Evolutionary conservation across 1,284 basidiomycete genomes (phyloP), one percentile per base, ranked within the genome.

Genomic region (Hypsizygus ulmarius): DNA sequence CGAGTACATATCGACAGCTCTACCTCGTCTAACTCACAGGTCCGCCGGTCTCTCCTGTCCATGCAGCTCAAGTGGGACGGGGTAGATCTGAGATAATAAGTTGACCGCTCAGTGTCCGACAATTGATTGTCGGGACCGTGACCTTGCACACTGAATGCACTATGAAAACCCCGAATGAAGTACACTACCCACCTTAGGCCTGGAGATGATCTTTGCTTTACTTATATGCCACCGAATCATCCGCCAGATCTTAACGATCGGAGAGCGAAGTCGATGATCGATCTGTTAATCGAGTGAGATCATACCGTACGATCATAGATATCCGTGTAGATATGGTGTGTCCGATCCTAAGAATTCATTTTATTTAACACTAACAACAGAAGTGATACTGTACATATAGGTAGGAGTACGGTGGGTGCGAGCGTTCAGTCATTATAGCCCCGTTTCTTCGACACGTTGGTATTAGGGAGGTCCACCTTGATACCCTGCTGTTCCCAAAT

Each of bases 401-500:
- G 16, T 25, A 12, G 2, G 33, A 10, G 12, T 19, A 38, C 3
- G 29, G 15, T 14, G 36, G 15, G 15, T 8, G 19, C 35, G 15
- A 15, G 38, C 29, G n/a, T 48, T 71, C 60, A 82, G 60, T 85
- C 82, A 55, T 81, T 83, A 66, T 84, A 86, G 12, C 83, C 80
- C 39, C 73, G 72, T 50, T 73, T 63, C 51, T 72, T 72, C 5
- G 50, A 60, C 45, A 52, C 45, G 18, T 55, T 60, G 18, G 59
- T 67, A 21, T 40, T 38, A 51, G 63, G 56, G 32, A 57, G 50
- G 51, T 65, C 53, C 55, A 72, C 47, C 57, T 70, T 68, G 43
- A 84, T 55, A 5, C 82, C 84, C 54, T 78, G 75, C 62, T 80
- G 70, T 62, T 74, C 77, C 81, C 80, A 86, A 42, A 85, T 70